Conservation (phyloP, 1,284 basidiomycete genomes). For the Leccinum subrobustum region DNA sequence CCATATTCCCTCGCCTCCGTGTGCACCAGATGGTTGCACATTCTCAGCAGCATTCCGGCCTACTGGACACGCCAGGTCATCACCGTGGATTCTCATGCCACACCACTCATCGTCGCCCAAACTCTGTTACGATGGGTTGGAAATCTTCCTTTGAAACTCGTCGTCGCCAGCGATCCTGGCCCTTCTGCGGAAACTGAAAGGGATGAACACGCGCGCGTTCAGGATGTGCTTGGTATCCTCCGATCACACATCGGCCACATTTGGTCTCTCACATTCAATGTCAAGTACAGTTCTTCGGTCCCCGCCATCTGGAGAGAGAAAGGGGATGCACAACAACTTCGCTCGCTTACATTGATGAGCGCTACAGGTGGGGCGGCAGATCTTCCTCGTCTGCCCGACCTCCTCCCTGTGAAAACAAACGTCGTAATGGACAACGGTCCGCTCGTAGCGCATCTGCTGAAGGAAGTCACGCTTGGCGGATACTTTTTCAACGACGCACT, state of each 20-base stretch:
- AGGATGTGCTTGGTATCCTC: constrained; percentile 1
- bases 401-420: not conserved
- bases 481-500: constrained; percentile 1
- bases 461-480: not conserved
- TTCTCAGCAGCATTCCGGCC: constrained; percentile 9
- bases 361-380: not conserved
- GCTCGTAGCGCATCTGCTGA: not conserved
- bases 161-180: not conserved
- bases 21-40: constrained; percentile 16
- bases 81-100: constrained; percentile 6
- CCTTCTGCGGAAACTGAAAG: not conserved
- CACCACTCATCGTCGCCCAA: not conserved
- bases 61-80: constrained; percentile 20
- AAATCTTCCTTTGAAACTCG: constrained; percentile 8
- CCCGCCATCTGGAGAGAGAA: constrained; percentile 9
- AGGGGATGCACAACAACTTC: not conserved
- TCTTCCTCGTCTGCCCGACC: constrained; percentile 1
- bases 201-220: not conserved
- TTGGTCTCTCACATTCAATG: constrained; percentile 6
- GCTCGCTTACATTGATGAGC: constrained; percentile 1
- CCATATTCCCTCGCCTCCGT: constrained; percentile 17
- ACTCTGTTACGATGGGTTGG: not conserved
- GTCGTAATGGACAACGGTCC: not conserved
- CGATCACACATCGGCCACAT: constrained; percentile 3
- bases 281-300: constrained; percentile 5